Evolutionary conservation across 148 eudicot species (phyloP).

Genomic region (Suaeda aralocaspica): DNA sequence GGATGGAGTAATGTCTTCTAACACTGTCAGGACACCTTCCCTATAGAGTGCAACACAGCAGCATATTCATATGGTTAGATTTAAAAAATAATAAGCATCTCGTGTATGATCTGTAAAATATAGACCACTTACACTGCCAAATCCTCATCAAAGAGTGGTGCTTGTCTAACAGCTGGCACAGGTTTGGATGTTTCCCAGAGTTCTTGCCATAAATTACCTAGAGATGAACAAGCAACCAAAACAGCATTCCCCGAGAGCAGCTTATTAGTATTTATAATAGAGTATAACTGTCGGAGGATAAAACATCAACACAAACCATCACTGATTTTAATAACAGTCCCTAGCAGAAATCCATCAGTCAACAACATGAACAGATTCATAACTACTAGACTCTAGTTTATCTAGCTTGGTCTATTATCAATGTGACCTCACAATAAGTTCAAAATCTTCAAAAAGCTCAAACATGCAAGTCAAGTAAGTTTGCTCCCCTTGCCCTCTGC

Average conservation of each 20-base stretch:
- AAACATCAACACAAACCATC: background rate
- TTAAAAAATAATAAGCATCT: background rate
- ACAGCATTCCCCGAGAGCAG: background rate
- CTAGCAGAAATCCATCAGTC: background rate
- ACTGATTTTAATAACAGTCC: background rate
- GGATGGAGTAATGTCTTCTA: slow-evolving; percentile 68
- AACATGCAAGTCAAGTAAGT: background rate
- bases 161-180: slow-evolving; percentile 83
- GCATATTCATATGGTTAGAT: slow-evolving; percentile 19
- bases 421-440: background rate
- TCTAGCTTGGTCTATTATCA: background rate
- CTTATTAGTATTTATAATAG: background rate
- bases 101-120: background rate
- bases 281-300: background rate
- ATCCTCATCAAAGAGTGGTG: slow-evolving; percentile 92
- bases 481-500: background rate
- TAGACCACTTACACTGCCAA: slow-evolving; percentile 75
- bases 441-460: background rate
- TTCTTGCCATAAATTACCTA: slow-evolving; percentile 98
- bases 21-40: slow-evolving; percentile 63
- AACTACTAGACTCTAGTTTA: background rate
- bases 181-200: slow-evolving; percentile 95
- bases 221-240: background rate
- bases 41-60: slow-evolving; percentile 38
- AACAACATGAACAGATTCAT: background rate